Conservation (phyloP, 495 filamentous ascomycete species). For the Penicillium ucsense region DNA sequence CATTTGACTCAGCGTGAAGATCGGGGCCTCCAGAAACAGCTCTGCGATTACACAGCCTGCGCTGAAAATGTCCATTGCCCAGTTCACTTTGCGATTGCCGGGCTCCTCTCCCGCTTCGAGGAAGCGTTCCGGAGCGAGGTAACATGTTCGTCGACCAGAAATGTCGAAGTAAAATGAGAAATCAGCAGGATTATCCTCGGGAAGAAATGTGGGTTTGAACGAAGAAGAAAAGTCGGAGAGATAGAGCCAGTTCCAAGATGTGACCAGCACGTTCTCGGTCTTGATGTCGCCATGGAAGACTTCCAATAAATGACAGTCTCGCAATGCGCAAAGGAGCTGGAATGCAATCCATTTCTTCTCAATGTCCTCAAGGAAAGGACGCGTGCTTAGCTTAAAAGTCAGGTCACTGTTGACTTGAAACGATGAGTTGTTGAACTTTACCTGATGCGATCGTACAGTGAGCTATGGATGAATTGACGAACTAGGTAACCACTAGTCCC, state of each 20-base stretch:
- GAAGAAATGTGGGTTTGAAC: slow-evolving; percentile 91
- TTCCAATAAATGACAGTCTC: slow-evolving; percentile 85
- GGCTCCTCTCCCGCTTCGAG: slow-evolving; percentile 56
- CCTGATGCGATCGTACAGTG: slow-evolving; percentile 92
- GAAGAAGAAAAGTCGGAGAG: slow-evolving; percentile 90
- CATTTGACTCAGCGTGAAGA: slow-evolving; percentile 87
- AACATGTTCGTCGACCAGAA: slow-evolving; percentile 87
- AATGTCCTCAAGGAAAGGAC: slow-evolving; percentile 94
- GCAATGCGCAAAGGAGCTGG: slow-evolving; percentile 83
- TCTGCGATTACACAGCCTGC: slow-evolving; percentile 96
- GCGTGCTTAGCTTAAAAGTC: slow-evolving; percentile 50
- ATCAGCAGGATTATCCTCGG: slow-evolving; percentile 93
- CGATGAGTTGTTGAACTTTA: slow-evolving; percentile 14
- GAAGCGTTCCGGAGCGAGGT: slow-evolving; percentile 91
- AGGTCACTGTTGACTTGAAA: background rate
- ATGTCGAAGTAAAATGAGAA: slow-evolving; percentile 98
- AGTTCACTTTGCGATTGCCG: slow-evolving; percentile 57
- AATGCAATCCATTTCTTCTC: slow-evolving; percentile 99
- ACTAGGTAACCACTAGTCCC: slow-evolving; percentile 85
- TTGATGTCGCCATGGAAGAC: slow-evolving; percentile 98
- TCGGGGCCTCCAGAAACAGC: slow-evolving; percentile 87
- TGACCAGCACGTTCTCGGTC: slow-evolving; percentile 91
- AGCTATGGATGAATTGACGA: slow-evolving; percentile 93
- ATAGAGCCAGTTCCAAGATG: slow-evolving; percentile 99
- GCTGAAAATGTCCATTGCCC: slow-evolving; percentile 99